Base-by-base conservation (phyloP, 2,329 filamentous ascomycete genomes). In the Paramyrothecium roridum region DNA sequence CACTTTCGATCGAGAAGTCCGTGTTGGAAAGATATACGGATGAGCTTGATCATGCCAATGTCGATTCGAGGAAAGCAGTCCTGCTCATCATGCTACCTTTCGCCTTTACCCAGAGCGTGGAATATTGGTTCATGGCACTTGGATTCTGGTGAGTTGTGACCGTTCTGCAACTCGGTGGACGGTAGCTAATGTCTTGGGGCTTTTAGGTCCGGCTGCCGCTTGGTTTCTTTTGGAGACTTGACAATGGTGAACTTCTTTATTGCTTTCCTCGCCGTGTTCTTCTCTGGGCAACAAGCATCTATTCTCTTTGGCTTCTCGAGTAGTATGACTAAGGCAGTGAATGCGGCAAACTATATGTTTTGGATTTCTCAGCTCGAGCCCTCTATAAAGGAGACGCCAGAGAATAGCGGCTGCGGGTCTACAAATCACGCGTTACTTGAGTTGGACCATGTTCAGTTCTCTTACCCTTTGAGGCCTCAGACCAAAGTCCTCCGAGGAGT, bases 401-500 rank as follows among this genome's bases (percentile, higher is more conserved):
- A n/a, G n/a, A n/a, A n/a, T n/a, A n/a, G n/a, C n/a, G n/a, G n/a
- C n/a, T n/a, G n/a, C n/a, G n/a, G n/a, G n/a, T n/a, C n/a, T n/a
- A n/a, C n/a, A n/a, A n/a, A n/a, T n/a, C n/a, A n/a, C n/a, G n/a
- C n/a, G n/a, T n/a, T n/a, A n/a, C n/a, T n/a, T n/a, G n/a, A n/a
- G n/a, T n/a, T n/a, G n/a, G n/a, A n/a, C n/a, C n/a, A n/a, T n/a
- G n/a, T n/a, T n/a, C n/a, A n/a, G n/a, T 88, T 88, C 65, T 73
- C 81, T 1, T 88, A 88, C 56, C 82, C 84, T 4, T 61, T 70
- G 43, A 63, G 73, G 13, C 68, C 72, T 11, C 59, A 65, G 57
- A 50, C 68, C 8, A 65, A 70, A 54, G 67, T 75, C 55, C 64
- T 77, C 16, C 64, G 73, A 20, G 69, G 73, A 3, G 68, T 80